Percentiles rank a stretch among this genome's conserved stretches.
Evolutionary conservation across 2,329 filamentous ascomycete genomes (phyloP).

Genomic region (Xylaria sp.): DNA sequence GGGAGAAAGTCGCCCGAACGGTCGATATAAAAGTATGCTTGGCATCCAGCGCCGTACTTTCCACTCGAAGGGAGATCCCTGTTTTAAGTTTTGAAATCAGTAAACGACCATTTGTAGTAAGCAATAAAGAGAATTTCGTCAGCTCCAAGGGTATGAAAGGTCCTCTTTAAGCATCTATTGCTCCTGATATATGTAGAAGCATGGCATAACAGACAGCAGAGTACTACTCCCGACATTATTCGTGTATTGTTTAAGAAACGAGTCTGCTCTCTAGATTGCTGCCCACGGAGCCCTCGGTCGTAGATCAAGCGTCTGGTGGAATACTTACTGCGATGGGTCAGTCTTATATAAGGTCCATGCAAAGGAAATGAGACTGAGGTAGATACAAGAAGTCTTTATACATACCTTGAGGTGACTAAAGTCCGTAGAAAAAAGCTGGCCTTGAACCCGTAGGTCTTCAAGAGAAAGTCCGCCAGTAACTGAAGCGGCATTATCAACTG

Average conservation of each 20-base stretch:
- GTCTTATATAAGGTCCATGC: neutral
- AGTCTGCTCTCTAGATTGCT: neutral
- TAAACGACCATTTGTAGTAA: neutral
- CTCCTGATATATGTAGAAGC: neutral
- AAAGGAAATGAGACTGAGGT: too few species aligned
- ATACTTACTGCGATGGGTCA: slow-evolving; percentile 16
- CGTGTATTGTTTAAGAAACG: neutral
- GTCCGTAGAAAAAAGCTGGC: slow-evolving; percentile 56
- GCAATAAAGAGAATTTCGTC: neutral
- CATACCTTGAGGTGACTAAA: slow-evolving; percentile 50
- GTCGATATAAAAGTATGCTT: slow-evolving; percentile 59
- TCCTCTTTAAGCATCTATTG: neutral
- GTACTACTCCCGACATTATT: neutral
- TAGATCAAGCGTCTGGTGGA: neutral
- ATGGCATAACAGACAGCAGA: neutral
- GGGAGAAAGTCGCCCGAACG: slow-evolving; percentile 56
- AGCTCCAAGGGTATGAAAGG: neutral
- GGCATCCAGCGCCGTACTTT: slow-evolving; percentile 54
- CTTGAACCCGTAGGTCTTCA: slow-evolving; percentile 46
- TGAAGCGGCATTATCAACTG: slow-evolving; percentile 46
- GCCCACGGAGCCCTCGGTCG: neutral
- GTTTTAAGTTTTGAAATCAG: neutral
- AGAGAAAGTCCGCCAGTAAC: slow-evolving; percentile 49
- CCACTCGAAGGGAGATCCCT: slow-evolving; percentile 29
- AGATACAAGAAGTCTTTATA: neutral